Conservation (phyloP, 2,329 filamentous ascomycete species). For the Pseudogymnoascus sp. region DNA sequence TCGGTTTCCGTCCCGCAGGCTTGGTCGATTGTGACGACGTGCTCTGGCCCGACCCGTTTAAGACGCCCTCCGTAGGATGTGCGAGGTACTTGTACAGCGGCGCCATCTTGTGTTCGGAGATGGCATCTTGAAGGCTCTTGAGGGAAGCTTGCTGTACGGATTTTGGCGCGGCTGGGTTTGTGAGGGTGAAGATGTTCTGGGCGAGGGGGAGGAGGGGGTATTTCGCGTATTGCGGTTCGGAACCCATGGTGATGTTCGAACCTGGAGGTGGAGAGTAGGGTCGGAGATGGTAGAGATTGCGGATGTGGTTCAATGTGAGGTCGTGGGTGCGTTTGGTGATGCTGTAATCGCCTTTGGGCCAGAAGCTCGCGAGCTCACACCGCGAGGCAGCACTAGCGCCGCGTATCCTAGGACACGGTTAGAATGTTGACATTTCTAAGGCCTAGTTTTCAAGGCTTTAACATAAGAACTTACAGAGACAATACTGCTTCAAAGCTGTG, state of each 20-base stretch:
- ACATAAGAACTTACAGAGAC: not conserved
- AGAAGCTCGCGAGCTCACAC: constrained; percentile 3
- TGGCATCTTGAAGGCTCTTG: constrained; percentile 72
- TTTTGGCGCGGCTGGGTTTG: constrained; percentile 65
- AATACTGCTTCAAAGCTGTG: not conserved
- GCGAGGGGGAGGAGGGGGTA: constrained; percentile 74
- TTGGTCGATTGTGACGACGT: constrained; percentile 39
- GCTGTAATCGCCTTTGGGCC: constrained; percentile 4
- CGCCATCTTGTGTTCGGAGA: constrained; percentile 77
- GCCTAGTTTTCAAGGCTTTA: not conserved
- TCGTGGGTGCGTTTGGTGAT: not conserved
- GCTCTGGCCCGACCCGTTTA: constrained; percentile 43
- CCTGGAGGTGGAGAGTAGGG: not conserved
- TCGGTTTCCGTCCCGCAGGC: constrained; percentile 57
- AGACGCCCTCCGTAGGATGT: constrained; percentile 59
- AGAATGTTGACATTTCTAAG: not conserved
- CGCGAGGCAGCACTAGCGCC: constrained; percentile 7
- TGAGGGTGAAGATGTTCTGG: constrained; percentile 80
- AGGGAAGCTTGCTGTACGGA: constrained; percentile 59
- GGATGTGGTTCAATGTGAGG: not conserved
- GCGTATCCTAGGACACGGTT: not conserved
- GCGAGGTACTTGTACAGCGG: constrained; percentile 79
- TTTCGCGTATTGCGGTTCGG: constrained; percentile 79
- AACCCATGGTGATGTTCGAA: constrained; percentile 49
- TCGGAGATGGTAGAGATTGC: constrained; percentile 3